These are phyloP conservation scores for Populus pruinosa DNA, from an alignment of 345 rosid genomes.

Conservation along the genomic window DNA sequence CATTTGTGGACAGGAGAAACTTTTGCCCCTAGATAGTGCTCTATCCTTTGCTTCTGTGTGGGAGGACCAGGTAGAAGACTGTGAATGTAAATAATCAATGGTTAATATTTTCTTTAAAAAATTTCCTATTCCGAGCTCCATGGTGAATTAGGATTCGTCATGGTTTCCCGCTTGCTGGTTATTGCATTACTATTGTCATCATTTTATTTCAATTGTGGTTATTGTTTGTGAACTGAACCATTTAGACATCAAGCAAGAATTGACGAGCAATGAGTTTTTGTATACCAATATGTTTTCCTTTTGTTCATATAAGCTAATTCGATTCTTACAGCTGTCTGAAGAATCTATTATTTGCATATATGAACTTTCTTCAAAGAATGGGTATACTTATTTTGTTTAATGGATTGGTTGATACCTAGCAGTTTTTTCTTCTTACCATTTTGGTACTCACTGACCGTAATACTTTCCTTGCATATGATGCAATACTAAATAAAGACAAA, in stretches of 20 bases:
- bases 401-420: background rate
- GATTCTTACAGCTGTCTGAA: background rate
- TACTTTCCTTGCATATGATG: background rate
- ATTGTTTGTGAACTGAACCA: background rate
- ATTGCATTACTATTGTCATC: background rate
- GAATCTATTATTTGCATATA: background rate
- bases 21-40: background rate
- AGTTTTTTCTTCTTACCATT: background rate
- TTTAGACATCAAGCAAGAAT: background rate
- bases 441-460: too few species aligned
- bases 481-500: background rate
- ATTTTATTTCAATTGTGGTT: background rate
- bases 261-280: background rate
- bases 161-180: background rate
- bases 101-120: background rate
- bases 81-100: background rate
- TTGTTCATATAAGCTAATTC: background rate
- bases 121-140: background rate
- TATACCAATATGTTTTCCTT: background rate
- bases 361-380: background rate
- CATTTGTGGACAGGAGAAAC: background rate
- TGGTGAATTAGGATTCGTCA: background rate
- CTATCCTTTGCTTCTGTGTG: background rate
- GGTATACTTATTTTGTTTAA: background rate
- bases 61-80: background rate